phyloP scores from a whole-genome alignment of 345 rosid species.

The Barbarea vulgaris region DNA sequence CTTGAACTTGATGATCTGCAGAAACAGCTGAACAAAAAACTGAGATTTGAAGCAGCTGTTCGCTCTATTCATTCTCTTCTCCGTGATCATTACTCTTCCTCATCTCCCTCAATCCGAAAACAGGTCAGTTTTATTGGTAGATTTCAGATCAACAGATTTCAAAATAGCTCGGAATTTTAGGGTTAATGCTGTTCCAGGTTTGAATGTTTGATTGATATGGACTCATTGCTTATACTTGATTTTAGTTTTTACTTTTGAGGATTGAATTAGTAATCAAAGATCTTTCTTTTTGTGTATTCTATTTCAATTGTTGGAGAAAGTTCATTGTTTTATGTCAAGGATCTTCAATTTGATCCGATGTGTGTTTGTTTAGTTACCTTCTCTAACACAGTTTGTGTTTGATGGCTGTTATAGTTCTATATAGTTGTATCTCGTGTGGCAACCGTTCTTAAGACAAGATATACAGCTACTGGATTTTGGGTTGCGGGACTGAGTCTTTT shows the following conservation, averaged over 20 bases:
- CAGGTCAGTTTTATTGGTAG: slow-evolving; percentile 37
- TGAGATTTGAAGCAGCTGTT: slow-evolving; percentile 76
- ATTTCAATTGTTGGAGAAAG: background rate
- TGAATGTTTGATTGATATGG: background rate
- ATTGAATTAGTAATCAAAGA: background rate
- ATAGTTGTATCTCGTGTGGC: slow-evolving; percentile 79
- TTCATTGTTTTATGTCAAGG: background rate
- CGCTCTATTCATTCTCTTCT: slow-evolving; percentile 62
- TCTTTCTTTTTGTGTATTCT: background rate
- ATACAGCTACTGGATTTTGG: slow-evolving; percentile 92
- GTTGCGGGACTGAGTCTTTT: slow-evolving; percentile 72
- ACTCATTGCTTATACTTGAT: background rate
- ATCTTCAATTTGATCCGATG: background rate
- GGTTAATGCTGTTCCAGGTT: background rate
- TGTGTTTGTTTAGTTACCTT: background rate
- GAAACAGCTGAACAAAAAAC: slow-evolving; percentile 80
- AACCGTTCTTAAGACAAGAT: slow-evolving; percentile 74
- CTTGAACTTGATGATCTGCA: slow-evolving; percentile 70
- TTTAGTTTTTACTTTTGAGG: background rate
- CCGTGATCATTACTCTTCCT: slow-evolving; percentile 52
- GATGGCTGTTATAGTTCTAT: slow-evolving; percentile 55
- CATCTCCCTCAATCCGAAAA: slow-evolving; percentile 67
- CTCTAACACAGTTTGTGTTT: background rate
- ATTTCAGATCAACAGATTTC: background rate
- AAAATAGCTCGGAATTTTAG: background rate